Evolutionary conservation across 2,329 filamentous ascomycete genomes (phyloP).

Genomic region (Rosellinia necatrix): DNA sequence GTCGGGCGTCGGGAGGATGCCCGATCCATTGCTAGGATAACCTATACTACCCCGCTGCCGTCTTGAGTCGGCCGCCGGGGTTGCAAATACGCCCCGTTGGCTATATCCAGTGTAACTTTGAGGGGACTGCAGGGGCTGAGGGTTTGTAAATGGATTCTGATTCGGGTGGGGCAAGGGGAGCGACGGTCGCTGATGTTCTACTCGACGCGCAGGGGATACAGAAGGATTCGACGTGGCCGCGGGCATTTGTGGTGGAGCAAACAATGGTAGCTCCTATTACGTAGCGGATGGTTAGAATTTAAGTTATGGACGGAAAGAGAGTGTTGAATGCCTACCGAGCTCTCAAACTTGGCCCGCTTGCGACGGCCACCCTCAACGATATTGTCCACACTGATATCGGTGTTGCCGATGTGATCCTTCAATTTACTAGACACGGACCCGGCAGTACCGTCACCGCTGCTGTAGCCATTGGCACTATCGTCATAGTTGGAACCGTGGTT

Average conservation of each 20-base stretch:
- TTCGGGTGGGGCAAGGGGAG: constrained; percentile 76
- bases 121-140: constrained; percentile 79
- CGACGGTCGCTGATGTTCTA: constrained; percentile 71
- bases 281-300: constrained; percentile 39
- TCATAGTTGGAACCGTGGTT: constrained; percentile 68
- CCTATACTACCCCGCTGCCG: constrained; percentile 68
- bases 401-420: constrained; percentile 88
- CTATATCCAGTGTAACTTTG: constrained; percentile 71
- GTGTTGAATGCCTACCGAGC: constrained; percentile 76
- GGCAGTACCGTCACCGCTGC: constrained; percentile 82
- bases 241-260: constrained; percentile 91
- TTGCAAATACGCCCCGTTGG: constrained; percentile 64
- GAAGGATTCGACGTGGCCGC: constrained; percentile 97
- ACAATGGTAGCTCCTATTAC: constrained; percentile 88
- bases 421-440: constrained; percentile 77
- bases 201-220: constrained; percentile 84
- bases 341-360: constrained; percentile 94
- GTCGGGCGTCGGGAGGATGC: constrained; percentile 87
- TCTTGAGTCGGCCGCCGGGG: constrained; percentile 64
- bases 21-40: constrained; percentile 54
- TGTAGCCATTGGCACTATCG: constrained; percentile 76
- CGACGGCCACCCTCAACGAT: constrained; percentile 96
- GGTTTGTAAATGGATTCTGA: constrained; percentile 80
- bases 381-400: constrained; percentile 97
- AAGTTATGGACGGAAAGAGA: constrained; percentile 6